phyloP scores from a whole-genome alignment of 768 basidiomycete species.

The Strobilomyces confusus region DNA sequence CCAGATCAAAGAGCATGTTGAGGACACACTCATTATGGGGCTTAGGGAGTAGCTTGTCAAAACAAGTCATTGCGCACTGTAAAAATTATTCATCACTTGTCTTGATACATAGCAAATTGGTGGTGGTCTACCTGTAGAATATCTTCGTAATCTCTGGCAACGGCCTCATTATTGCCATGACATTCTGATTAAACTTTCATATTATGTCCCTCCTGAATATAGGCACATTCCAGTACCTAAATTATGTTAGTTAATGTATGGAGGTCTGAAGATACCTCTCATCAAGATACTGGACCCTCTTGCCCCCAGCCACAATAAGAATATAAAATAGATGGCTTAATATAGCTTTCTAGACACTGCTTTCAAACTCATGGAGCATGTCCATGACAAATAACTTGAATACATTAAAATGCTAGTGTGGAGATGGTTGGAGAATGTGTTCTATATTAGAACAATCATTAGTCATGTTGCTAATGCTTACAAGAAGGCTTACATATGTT shows the following conservation, averaged over 20 bases:
- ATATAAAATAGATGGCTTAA: slow-evolving; percentile 16
- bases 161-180: slow-evolving; percentile 32
- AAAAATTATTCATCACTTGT: background rate
- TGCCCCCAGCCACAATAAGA: background rate
- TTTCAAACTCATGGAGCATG: slow-evolving; percentile 21
- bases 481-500: background rate
- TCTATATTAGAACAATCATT: background rate
- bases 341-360: slow-evolving; percentile 23
- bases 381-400: background rate
- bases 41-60: background rate
- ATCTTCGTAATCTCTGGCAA: slow-evolving; percentile 39
- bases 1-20: background rate
- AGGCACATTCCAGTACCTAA: background rate
- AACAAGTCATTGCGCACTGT: slow-evolving; percentile 11
- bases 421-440: background rate
- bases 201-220: background rate
- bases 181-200: slow-evolving; percentile 16
- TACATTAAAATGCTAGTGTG: background rate
- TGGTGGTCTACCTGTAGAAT: slow-evolving; percentile 11
- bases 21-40: background rate
- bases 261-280: too few species aligned
- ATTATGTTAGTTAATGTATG: background rate
- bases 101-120: rapidly evolving
- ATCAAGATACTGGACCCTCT: background rate
- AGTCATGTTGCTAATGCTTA: too few species aligned